phyloP scores from a whole-genome alignment of 768 basidiomycete genomes.

The Rhizopogon roseolus region DNA sequence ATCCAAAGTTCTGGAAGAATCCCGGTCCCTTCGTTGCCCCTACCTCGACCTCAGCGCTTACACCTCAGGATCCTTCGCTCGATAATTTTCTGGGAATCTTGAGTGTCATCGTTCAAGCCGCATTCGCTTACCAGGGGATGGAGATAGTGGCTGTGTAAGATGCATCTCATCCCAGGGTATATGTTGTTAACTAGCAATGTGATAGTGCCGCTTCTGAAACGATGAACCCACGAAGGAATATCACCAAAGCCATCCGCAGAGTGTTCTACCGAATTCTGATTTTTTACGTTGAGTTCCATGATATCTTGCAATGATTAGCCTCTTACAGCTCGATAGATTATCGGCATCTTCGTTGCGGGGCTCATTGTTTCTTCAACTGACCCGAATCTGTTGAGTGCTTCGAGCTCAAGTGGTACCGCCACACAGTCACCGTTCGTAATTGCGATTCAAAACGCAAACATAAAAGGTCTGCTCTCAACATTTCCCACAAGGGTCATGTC shows the following conservation, averaged over 20 bases:
- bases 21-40: slow-evolving; percentile 41
- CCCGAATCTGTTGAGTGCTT: slow-evolving; percentile 31
- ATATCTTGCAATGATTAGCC: background rate
- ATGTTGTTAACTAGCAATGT: background rate
- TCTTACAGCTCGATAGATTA: slow-evolving; percentile 34
- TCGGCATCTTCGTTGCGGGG: slow-evolving; percentile 66
- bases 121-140: slow-evolving; percentile 49
- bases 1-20: slow-evolving; percentile 37
- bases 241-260: slow-evolving; percentile 65
- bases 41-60: background rate
- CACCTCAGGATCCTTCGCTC: slow-evolving; percentile 3
- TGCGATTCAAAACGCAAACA: slow-evolving; percentile 64
- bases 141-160: slow-evolving; percentile 34
- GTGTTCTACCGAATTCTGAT: slow-evolving; percentile 78
- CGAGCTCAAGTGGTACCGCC: slow-evolving; percentile 43
- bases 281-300: slow-evolving; percentile 53
- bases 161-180: slow-evolving; percentile 5
- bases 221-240: slow-evolving; percentile 70
- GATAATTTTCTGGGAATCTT: slow-evolving; percentile 34
- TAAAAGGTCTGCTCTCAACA: slow-evolving; percentile 38
- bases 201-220: slow-evolving; percentile 72
- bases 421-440: slow-evolving; percentile 80
- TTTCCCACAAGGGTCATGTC: slow-evolving; percentile 4
- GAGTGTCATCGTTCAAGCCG: slow-evolving; percentile 50
- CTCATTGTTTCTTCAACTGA: slow-evolving; percentile 74